Evolutionary conservation across 495 filamentous ascomycete genomes (phyloP).

Genomic region (Lasiosphaeria hispida): DNA sequence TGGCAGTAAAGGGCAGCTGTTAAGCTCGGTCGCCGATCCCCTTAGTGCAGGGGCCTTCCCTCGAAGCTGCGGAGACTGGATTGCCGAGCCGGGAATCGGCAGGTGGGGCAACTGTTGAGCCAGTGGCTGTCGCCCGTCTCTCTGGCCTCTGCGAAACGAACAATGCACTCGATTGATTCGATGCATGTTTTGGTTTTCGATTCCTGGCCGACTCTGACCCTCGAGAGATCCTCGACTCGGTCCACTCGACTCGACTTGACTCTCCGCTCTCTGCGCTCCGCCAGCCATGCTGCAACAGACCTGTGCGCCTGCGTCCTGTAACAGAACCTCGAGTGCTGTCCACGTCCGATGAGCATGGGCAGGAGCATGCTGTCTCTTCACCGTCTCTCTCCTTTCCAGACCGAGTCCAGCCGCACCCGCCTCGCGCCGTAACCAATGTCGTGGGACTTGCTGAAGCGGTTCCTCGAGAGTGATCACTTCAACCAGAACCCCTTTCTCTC

Average conservation of each 20-base stretch:
- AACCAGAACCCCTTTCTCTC: slow-evolving; percentile 77
- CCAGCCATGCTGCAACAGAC: slow-evolving; percentile 24
- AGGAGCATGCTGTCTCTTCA: slow-evolving; percentile 26
- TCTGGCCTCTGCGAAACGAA: slow-evolving; percentile 19
- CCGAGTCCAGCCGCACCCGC: slow-evolving; percentile 20
- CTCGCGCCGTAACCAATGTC: slow-evolving; percentile 39
- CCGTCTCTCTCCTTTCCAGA: slow-evolving; percentile 19
- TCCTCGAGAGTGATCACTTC: slow-evolving; percentile 81
- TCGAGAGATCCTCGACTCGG: background rate
- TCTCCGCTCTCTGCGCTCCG: background rate
- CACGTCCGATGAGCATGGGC: slow-evolving; percentile 13
- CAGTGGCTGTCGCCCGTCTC: slow-evolving; percentile 13
- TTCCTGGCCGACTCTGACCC: background rate
- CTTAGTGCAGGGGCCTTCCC: slow-evolving; percentile 2
- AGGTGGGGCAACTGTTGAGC: slow-evolving; percentile 19
- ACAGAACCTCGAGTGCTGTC: background rate
- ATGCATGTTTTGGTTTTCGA: background rate
- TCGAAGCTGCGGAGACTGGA: background rate
- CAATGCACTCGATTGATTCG: background rate
- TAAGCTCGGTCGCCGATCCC: background rate
- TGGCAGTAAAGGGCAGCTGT: background rate
- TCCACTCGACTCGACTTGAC: background rate
- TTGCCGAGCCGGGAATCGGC: slow-evolving; percentile 25
- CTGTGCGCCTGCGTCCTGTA: background rate
- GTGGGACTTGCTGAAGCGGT: slow-evolving; percentile 68